Percentiles rank a stretch among this genome's conserved stretches.
These are phyloP conservation scores for Didymella sp. DNA, from an alignment of 2,329 filamentous ascomycete species.

Conservation along the genomic window DNA sequence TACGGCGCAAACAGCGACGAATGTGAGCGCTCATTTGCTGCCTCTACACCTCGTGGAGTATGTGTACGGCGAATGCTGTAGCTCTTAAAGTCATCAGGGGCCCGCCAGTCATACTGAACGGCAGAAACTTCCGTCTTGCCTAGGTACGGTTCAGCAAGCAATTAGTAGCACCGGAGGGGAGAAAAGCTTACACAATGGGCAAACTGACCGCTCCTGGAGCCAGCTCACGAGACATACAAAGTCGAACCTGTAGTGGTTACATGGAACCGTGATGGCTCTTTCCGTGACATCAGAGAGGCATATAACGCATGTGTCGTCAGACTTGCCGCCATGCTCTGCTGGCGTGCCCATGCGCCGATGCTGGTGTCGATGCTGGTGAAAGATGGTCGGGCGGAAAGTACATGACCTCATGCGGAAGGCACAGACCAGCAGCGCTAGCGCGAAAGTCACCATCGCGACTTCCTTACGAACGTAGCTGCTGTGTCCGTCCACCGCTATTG, in stretches of 20 bases:
- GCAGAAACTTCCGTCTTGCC: constrained; percentile 61
- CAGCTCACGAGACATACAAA: constrained; percentile 84
- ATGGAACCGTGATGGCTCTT: constrained; percentile 74
- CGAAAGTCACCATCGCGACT: constrained; percentile 19
- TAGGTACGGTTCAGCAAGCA: constrained; percentile 24
- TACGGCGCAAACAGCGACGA: constrained; percentile 26
- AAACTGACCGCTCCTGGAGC: constrained; percentile 74
- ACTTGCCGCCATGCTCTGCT: constrained; percentile 22
- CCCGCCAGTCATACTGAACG: constrained; percentile 70
- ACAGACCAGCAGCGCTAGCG: constrained; percentile 1
- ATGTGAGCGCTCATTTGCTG: background rate
- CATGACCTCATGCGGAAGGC: constrained; percentile 27
- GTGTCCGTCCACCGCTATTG: constrained; percentile 9
- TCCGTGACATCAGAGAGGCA: constrained; percentile 81
- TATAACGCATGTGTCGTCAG: constrained; percentile 71
- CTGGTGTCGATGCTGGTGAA: constrained; percentile 15
- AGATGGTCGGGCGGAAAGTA: constrained; percentile 22
- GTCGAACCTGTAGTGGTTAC: constrained; percentile 82
- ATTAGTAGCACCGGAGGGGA: no score
- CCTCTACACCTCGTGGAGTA: constrained; percentile 6
- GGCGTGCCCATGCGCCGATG: constrained; percentile 38
- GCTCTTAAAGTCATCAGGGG: constrained; percentile 62
- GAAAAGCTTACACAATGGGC: constrained; percentile 76
- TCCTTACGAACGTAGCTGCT: constrained; percentile 7
- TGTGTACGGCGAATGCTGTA: constrained; percentile 59